Conservation (phyloP, 1,139 yeast genomes). For the Candida frijolesensis region DNA sequence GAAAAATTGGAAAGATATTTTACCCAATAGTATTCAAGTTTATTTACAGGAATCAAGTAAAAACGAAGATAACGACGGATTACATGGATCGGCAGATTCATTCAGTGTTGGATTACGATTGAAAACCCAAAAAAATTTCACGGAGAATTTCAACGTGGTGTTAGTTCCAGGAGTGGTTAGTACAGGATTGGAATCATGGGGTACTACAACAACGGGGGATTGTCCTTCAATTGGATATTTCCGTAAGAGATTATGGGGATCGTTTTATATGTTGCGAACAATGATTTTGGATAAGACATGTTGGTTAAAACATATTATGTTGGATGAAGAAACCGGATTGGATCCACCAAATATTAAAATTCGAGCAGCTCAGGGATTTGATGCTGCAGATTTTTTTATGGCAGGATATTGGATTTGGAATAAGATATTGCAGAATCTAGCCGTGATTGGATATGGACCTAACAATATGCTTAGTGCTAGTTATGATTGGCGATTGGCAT, state of each 20-base stretch:
- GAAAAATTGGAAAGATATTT: conserved; percentile 60
- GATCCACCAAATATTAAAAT: conserved; percentile 83
- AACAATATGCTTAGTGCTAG: conserved; percentile 88
- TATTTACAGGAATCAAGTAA: conserved; percentile 54
- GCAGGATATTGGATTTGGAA: conserved; percentile 99
- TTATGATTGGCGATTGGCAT: conserved; percentile 95
- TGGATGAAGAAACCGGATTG: conserved; percentile 87
- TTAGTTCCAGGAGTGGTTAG: conserved; percentile 97
- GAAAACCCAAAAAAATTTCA: conserved; percentile 49
- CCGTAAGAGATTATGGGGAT: conserved; percentile 93
- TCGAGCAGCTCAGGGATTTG: conserved; percentile 95
- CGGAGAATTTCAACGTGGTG: conserved; percentile 73
- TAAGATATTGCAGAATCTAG: conserved; percentile 86
- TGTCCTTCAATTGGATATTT: conserved; percentile 87
- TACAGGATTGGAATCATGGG: conserved; percentile 95
- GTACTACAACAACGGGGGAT: conserved; percentile 56
- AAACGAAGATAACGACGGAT: conserved; percentile 34
- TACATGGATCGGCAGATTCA: conserved; percentile 68
- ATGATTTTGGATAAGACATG: conserved; percentile 91
- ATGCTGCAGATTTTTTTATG: conserved; percentile 93
- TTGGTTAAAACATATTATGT: conserved; percentile 89
- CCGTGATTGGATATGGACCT: conserved; percentile 92
- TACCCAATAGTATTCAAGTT: conserved; percentile 67
- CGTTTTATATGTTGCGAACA: conserved; percentile 89
- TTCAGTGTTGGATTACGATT: conserved; percentile 85